Evolutionary conservation across 768 basidiomycete species (phyloP).

Genomic region (Butyriboletus loyo): DNA sequence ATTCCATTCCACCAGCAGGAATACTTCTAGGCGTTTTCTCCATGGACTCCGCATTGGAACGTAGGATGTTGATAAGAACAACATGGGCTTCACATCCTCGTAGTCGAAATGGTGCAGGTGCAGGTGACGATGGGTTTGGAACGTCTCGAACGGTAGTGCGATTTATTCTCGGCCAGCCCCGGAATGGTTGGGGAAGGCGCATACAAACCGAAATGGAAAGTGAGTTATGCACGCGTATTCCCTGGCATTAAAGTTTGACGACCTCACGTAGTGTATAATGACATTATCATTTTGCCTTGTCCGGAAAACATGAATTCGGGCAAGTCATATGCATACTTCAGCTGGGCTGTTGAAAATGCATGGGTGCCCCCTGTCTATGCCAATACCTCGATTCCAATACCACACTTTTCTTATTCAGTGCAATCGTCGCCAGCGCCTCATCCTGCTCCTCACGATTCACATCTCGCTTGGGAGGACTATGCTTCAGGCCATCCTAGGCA

Average conservation of each 20-base stretch:
- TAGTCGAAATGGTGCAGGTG: conserved; percentile 70
- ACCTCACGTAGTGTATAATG: conserved; percentile 65
- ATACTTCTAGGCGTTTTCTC: conserved; percentile 90
- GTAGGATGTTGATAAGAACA: conserved; percentile 81
- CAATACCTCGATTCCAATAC: conserved; percentile 40
- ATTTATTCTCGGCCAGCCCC: conserved; percentile 85
- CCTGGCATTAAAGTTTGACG: conserved; percentile 4
- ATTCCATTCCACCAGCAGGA: conserved; percentile 76
- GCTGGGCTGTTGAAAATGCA: conserved; percentile 88
- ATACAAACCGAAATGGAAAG: conserved; percentile 89
- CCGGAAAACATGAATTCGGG: conserved; percentile 96
- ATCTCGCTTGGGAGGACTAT: conserved; percentile 50
- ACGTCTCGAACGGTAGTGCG: conserved; percentile 84
- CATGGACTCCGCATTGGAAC: conserved; percentile 78
- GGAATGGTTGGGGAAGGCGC: conserved; percentile 72
- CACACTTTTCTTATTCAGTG: conserved; percentile 65
- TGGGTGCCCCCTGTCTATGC: conserved; percentile 82
- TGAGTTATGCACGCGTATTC: conserved; percentile 39
- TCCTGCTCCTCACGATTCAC: conserved; percentile 73
- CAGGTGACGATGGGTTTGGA: conserved; percentile 65
- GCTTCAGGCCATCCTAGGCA: conserved; percentile 41
- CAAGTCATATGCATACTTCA: conserved; percentile 88
- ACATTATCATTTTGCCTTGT: conserved; percentile 80
- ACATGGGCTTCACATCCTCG: conserved; percentile 86
- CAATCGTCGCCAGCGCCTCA: conserved; percentile 51